A percentile compares a stretch with the other conserved stretches of the same genome.
These are phyloP conservation scores for Mrakia frigida DNA, from an alignment of 768 basidiomycete species.

Conservation along the genomic window DNA sequence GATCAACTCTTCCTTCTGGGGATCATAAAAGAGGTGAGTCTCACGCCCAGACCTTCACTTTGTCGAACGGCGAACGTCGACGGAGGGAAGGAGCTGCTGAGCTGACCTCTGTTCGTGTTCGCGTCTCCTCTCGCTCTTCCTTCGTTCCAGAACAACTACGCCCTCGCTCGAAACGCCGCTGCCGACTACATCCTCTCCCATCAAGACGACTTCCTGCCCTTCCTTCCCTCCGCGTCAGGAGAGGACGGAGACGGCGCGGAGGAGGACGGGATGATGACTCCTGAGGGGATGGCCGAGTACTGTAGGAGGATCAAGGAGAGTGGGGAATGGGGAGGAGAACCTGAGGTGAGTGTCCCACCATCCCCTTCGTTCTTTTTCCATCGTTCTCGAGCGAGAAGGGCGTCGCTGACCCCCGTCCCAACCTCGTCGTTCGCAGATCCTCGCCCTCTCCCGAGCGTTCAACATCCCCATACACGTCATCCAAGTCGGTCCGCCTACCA, in stretches of 20 bases:
- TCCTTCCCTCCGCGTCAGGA: conserved; percentile 67
- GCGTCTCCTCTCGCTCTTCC: background rate
- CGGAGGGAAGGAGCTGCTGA: too few species aligned
- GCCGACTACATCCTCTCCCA: conserved; percentile 75
- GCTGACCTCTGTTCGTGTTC: background rate
- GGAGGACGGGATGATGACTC: conserved; percentile 67
- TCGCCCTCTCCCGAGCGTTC: conserved; percentile 75
- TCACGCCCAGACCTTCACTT: too few species aligned
- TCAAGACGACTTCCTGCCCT: conserved; percentile 86
- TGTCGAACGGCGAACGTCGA: too few species aligned
- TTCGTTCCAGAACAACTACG: conserved; percentile 48
- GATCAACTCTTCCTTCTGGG: conserved; percentile 79
- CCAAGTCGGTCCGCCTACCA: conserved; percentile 69
- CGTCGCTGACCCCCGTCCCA: too few species aligned
- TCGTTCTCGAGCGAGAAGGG: too few species aligned
- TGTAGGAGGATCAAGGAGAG: conserved; percentile 73
- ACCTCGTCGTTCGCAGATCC: conserved; percentile 52
- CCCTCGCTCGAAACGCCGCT: conserved; percentile 60
- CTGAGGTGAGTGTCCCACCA: conserved; percentile 53
- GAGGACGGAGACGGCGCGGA: conserved; percentile 64
- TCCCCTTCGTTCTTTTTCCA: too few species aligned
- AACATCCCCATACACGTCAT: conserved; percentile 84
- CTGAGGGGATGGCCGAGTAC: conserved; percentile 59
- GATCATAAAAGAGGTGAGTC: conserved; percentile 51
- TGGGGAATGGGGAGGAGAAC: conserved; percentile 95